Evolutionary conservation across 768 basidiomycete species (phyloP).

Genomic region (Leccinellum luteum): DNA sequence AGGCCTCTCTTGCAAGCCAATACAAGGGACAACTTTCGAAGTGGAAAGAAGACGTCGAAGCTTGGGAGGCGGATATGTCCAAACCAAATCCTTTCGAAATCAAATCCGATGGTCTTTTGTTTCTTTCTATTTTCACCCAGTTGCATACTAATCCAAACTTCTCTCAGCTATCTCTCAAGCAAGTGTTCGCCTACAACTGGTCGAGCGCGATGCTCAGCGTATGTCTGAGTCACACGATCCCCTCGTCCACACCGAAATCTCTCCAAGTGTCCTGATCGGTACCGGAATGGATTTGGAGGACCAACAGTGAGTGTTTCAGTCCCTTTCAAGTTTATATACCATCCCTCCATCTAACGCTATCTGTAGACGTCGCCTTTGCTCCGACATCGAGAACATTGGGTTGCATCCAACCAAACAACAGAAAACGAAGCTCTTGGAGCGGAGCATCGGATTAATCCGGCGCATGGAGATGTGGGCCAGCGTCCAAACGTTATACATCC

Average conservation of each 20-base stretch:
- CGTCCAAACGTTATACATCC: background rate
- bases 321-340: background rate
- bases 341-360: background rate
- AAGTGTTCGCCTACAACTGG: background rate
- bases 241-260: background rate
- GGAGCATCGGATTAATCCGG: no score
- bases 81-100: conserved; percentile 11
- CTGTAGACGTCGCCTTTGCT: background rate
- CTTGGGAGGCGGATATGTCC: conserved; percentile 5
- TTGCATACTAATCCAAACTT: no score
- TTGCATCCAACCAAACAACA: no score
- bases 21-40: background rate
- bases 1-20: background rate
- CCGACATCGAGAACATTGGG: background rate
- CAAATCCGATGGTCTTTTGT: background rate
- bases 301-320: background rate
- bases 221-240: no score
- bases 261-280: background rate
- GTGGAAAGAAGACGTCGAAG: conserved; percentile 1
- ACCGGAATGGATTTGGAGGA: background rate
- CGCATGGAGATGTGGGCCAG: no score
- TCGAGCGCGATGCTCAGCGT: background rate
- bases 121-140: no score
- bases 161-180: no score
- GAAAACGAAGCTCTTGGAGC: no score